Evolutionary conservation across 2,329 filamentous ascomycete genomes (phyloP), one percentile per base, ranked within the genome.

Genomic region (Xylariaceae sp.): DNA sequence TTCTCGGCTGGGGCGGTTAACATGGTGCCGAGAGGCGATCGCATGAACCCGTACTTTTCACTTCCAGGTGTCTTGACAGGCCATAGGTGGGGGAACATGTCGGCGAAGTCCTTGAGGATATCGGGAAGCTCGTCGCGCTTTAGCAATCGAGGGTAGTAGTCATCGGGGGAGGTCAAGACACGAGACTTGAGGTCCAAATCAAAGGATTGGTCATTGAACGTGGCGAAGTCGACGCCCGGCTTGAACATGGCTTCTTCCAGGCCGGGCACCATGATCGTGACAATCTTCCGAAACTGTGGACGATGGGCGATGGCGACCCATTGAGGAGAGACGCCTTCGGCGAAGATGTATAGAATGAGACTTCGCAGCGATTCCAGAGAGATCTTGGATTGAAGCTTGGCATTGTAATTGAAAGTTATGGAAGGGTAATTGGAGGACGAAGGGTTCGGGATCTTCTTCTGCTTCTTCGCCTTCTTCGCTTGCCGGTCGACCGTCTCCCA

Each of bases 201-300:
- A 47, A 64, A 51, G 52, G 59, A 60, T 58, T 62, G 58, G 29
- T 73, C 67, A 43, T 76, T 74, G 64, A 77, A 82, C 1, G 67
- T 71, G 7, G 71, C 67, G 47, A 78, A 78, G 60, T 83, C 73
- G 39, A 79, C 75, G 39, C 72, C 67, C 9, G 81, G 78, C 69
- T 87, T 83, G 73, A 97, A 95, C 88, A 97, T 94, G 59, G 84
- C 87, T 65, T 89, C 82, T 68, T 97, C 92, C 29, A 99, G 74
- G 0, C 94, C 94, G 8, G 94, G 94, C 8, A 96, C 85, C 88
- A 96, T 92, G 61, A 99, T 75, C 41, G 89, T 82, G 32, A 97
- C 91, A 32, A 95, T 87, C 72, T 94, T 95, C 60, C 83, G 76
- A 63, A 88, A 84, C 55, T 84, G 76, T 4, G 81, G 79, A 45